These are phyloP conservation scores for Groenewaldozyma auringiensis DNA, from an alignment of 1,139 yeast genomes.

Conservation along the genomic window DNA sequence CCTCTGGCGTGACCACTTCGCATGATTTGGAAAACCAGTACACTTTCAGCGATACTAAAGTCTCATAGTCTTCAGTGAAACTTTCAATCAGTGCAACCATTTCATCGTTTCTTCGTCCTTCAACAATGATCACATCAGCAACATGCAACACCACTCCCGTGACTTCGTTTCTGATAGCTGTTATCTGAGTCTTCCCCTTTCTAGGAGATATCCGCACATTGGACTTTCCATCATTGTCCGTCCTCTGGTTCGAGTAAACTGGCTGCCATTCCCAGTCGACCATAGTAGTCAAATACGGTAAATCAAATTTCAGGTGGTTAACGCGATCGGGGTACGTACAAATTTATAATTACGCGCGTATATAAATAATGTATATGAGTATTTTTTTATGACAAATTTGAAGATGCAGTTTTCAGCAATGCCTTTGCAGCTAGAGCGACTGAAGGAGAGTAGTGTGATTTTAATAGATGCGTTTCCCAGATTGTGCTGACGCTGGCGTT, in stretches of 20 bases:
- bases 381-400: background rate
- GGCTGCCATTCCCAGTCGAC: background rate
- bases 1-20: background rate
- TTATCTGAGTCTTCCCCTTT: background rate
- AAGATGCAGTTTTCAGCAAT: constrained; percentile 11
- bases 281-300: background rate
- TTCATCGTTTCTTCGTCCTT: constrained; percentile 11
- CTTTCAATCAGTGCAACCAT: constrained; percentile 16
- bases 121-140: background rate
- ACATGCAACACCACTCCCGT: background rate
- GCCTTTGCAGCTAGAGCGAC: constrained; percentile 49
- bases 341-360: background rate
- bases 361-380: background rate
- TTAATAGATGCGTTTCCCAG: constrained; percentile 78
- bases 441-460: constrained; percentile 73
- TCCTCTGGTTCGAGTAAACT: background rate
- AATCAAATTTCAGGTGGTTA: background rate
- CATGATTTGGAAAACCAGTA: constrained; percentile 14
- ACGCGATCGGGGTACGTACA: background rate
- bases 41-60: constrained; percentile 13
- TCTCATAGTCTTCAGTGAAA: constrained; percentile 12
- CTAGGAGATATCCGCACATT: background rate
- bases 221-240: background rate
- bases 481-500: constrained; percentile 83
- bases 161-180: background rate